These are phyloP conservation scores for Vanrija sp. DNA, from an alignment of 1,284 basidiomycete species.

Conservation along the genomic window DNA sequence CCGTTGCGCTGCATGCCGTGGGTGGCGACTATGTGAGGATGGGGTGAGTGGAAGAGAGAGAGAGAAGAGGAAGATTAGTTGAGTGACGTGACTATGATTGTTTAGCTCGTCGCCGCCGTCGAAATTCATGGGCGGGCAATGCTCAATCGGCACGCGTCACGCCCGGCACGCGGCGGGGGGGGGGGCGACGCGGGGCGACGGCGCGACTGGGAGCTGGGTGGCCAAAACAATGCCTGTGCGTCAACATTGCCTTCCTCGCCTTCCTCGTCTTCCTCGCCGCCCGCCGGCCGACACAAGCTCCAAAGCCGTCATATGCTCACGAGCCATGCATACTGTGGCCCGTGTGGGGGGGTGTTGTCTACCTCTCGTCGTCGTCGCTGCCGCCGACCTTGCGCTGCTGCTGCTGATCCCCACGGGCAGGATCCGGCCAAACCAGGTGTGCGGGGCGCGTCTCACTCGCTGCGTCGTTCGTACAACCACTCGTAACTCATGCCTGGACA, in stretches of 20 bases:
- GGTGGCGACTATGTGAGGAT: background rate
- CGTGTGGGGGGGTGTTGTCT: background rate
- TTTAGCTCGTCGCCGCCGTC: too few relatives aligned
- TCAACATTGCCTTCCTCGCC: too few relatives aligned
- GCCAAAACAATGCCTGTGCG: too few relatives aligned
- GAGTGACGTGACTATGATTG: too few relatives aligned
- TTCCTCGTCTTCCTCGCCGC: too few relatives aligned
- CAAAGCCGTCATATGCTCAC: background rate
- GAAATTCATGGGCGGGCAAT: too few relatives aligned
- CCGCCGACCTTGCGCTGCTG: background rate
- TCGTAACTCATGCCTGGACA: constrained; percentile 12
- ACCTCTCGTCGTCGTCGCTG: background rate
- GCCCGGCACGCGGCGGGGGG: too few relatives aligned
- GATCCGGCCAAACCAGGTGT: background rate
- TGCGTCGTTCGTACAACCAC: background rate
- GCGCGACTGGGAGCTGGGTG: too few relatives aligned
- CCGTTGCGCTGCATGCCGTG: background rate
- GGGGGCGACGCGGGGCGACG: too few relatives aligned
- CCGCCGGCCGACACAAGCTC: too few relatives aligned
- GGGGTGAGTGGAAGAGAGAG: background rate
- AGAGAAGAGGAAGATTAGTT: background rate
- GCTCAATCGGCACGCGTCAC: too few relatives aligned
- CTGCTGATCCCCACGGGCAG: background rate
- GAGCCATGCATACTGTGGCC: constrained; percentile 2
- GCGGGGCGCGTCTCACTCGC: background rate